phyloP scores from a whole-genome alignment of 2,329 filamentous ascomycete genomes.

The Neonectria punicea region DNA sequence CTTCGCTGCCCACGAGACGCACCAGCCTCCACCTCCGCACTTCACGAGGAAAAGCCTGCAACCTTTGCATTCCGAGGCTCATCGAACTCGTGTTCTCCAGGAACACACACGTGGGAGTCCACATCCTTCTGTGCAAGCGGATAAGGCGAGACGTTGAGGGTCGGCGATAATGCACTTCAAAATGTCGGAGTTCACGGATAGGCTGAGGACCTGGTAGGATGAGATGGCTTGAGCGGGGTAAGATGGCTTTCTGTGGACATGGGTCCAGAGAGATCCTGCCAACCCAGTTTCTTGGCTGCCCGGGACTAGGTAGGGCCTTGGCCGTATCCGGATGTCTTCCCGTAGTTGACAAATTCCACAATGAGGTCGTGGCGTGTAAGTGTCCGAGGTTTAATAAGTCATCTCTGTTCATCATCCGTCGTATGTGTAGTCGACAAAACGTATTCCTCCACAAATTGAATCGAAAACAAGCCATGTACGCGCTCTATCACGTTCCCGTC shows the following conservation, averaged over 20 bases:
- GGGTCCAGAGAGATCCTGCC: slow-evolving; percentile 7
- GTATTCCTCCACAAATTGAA: background rate
- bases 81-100: background rate
- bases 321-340: slow-evolving; percentile 3
- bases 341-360: slow-evolving; percentile 4
- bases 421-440: slow-evolving; percentile 10
- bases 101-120: slow-evolving; percentile 10
- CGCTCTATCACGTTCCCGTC: slow-evolving; percentile 5
- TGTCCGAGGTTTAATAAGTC: slow-evolving; percentile 3
- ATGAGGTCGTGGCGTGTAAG: background rate
- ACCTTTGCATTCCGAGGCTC: slow-evolving; percentile 19
- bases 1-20: background rate
- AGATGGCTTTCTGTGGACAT: slow-evolving; percentile 21
- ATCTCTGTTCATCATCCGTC: slow-evolving; percentile 21
- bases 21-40: slow-evolving; percentile 16
- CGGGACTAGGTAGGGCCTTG: background rate
- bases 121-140: background rate
- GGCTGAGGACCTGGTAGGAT: slow-evolving; percentile 14
- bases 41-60: slow-evolving; percentile 17
- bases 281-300: background rate
- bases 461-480: slow-evolving; percentile 16
- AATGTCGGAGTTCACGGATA: background rate
- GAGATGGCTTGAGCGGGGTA: background rate
- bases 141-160: background rate
- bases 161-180: background rate